These are phyloP conservation scores for Cucumis cinereus DNA, from an alignment of 306 rosid species.

Conservation along the genomic window DNA sequence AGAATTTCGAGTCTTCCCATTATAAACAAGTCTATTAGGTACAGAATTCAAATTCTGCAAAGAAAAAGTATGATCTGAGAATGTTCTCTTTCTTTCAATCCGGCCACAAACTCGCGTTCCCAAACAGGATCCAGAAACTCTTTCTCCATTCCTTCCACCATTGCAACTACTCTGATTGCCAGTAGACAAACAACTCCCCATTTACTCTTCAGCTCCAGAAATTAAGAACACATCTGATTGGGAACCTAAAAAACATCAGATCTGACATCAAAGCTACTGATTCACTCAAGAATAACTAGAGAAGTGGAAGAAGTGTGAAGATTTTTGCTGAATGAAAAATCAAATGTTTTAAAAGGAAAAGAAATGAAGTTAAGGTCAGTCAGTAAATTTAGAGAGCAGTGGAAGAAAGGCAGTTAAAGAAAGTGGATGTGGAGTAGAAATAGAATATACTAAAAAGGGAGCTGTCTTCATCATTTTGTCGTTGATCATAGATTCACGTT, in stretches of 20 bases:
- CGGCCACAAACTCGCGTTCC: conserved; percentile 13
- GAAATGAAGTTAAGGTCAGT: conserved; percentile 1
- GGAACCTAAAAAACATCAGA: conserved; percentile 16
- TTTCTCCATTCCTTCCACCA: conserved; percentile 64
- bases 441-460: conserved; percentile 32
- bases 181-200: conserved; percentile 88
- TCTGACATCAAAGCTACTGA: conserved; percentile 31
- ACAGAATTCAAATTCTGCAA: conserved; percentile 48
- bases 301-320: conserved; percentile 20
- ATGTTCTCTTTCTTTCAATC: conserved; percentile 62
- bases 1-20: conserved; percentile 74
- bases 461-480: conserved; percentile 20
- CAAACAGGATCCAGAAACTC: conserved; percentile 35
- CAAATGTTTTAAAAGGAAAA: conserved; percentile 5
- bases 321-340: conserved; percentile 25
- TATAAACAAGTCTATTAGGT: conserved; percentile 55
- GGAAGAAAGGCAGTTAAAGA: neutral
- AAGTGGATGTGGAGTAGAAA: conserved; percentile 36
- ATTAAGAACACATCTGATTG: conserved; percentile 25
- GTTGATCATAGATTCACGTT: conserved; percentile 23
- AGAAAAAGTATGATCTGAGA: conserved; percentile 53
- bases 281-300: neutral
- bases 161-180: conserved; percentile 45
- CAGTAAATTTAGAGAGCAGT: neutral
- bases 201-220: conserved; percentile 45